A percentile compares a stretch with the other conserved stretches of the same genome.
Evolutionary conservation across 441 rosid species (phyloP).

Genomic region (Adansonia rubrostipa): DNA sequence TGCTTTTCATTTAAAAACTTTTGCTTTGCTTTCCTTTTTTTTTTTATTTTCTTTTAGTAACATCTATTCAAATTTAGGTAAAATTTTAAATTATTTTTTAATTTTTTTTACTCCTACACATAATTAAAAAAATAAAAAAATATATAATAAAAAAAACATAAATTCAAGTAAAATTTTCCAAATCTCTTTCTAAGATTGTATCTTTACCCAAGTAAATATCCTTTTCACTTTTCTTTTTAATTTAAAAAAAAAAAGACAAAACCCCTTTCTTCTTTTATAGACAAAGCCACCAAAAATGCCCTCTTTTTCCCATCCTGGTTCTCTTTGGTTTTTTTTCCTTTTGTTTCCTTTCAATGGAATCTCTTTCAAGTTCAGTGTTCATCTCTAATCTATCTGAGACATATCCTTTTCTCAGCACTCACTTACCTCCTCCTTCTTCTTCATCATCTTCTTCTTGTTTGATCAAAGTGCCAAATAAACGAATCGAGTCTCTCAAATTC

Average conservation of each 20-base stretch:
- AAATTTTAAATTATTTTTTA: too few relatives aligned
- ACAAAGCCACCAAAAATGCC: neutral
- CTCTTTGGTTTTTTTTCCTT: neutral
- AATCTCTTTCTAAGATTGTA: neutral
- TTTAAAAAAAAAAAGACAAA: neutral
- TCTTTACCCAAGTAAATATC: neutral
- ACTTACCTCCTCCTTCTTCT: constrained; percentile 25
- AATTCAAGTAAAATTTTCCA: neutral
- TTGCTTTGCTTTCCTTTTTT: too few relatives aligned
- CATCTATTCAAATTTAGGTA: too few relatives aligned
- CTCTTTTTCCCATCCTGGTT: neutral
- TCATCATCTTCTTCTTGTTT: constrained; percentile 37
- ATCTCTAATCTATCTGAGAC: constrained; percentile 42
- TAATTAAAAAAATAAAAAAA: too few relatives aligned
- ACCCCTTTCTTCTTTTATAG: neutral
- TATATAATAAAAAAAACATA: too few relatives aligned
- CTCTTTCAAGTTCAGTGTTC: constrained; percentile 48
- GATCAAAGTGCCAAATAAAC: constrained; percentile 38
- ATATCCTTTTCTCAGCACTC: constrained; percentile 27
- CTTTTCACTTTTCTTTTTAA: neutral
- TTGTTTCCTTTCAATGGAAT: constrained; percentile 49
- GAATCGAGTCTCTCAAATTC: constrained; percentile 52
- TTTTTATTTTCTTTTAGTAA: too few relatives aligned
- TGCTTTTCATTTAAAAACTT: too few relatives aligned
- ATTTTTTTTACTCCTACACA: too few relatives aligned